A percentile compares a stretch with the other conserved stretches of the same genome.
These are phyloP conservation scores for Passiflora organensis DNA, from an alignment of 345 rosid species.

Conservation along the genomic window DNA sequence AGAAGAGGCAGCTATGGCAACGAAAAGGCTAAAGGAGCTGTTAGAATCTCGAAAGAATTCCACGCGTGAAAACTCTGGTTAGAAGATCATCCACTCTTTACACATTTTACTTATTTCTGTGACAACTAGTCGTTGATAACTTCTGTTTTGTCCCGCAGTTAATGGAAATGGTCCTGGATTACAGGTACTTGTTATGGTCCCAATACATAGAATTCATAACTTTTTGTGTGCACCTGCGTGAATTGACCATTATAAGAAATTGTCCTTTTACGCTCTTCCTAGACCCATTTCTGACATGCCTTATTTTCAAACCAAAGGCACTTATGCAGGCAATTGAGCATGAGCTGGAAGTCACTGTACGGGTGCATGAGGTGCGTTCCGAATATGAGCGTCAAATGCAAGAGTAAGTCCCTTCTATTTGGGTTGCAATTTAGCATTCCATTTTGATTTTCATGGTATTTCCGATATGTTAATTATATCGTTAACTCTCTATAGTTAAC, in stretches of 20 bases:
- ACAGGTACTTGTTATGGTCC: slow-evolving; percentile 50
- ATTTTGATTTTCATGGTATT: not conserved
- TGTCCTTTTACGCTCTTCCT: not conserved
- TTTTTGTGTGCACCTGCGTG: slow-evolving; percentile 9
- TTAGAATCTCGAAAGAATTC: slow-evolving; percentile 79
- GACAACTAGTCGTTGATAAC: slow-evolving; percentile 10
- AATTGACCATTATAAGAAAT: not conserved
- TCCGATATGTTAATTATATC: no score
- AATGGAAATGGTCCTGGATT: slow-evolving; percentile 63
- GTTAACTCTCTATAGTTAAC: no score
- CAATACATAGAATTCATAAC: not conserved
- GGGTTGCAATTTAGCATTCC: not conserved
- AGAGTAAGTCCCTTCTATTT: slow-evolving; percentile 56
- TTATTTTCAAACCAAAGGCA: slow-evolving; percentile 40
- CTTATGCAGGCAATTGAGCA: slow-evolving; percentile 88
- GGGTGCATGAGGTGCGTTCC: slow-evolving; percentile 90
- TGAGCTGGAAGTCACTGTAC: slow-evolving; percentile 87
- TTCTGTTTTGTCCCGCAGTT: slow-evolving; percentile 40
- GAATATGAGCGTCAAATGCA: slow-evolving; percentile 88
- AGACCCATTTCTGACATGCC: slow-evolving; percentile 2
- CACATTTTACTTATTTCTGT: slow-evolving; percentile 10
- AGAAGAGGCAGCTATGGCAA: slow-evolving; percentile 96
- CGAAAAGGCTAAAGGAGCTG: slow-evolving; percentile 89
- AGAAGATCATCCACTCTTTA: slow-evolving; percentile 15
- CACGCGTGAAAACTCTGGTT: slow-evolving; percentile 55